Conservation (phyloP, 441 rosid genomes). For the Eruca vesicaria region DNA sequence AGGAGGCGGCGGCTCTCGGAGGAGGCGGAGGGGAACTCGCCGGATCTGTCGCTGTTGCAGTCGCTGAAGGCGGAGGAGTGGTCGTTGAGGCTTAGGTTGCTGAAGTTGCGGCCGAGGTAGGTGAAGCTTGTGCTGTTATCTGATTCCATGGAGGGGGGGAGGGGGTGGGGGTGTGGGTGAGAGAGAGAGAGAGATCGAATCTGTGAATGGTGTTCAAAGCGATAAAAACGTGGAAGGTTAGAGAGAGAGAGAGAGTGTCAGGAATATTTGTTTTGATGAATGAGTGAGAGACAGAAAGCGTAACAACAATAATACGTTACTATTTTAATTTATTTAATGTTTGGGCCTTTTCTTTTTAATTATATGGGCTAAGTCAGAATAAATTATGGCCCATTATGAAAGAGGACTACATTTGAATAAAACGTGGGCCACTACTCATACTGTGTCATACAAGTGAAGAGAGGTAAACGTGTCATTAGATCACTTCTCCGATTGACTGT, state of each 20-base stretch:
- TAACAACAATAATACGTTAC: neutral
- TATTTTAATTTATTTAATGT: neutral
- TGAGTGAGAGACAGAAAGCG: neutral
- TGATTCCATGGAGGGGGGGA: slow-evolving; percentile 12
- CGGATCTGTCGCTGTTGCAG: slow-evolving; percentile 93
- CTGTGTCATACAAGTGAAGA: too few species aligned
- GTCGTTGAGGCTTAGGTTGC: slow-evolving; percentile 43
- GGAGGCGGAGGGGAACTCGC: slow-evolving; percentile 66
- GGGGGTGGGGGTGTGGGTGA: too few species aligned
- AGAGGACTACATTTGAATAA: neutral
- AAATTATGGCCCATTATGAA: neutral
- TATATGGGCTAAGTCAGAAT: neutral
- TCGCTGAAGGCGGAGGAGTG: slow-evolving; percentile 84
- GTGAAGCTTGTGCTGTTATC: slow-evolving; percentile 39
- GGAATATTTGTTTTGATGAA: slow-evolving; percentile 30
- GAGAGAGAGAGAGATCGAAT: neutral
- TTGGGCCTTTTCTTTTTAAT: neutral
- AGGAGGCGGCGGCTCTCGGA: slow-evolving; percentile 62
- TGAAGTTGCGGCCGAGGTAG: slow-evolving; percentile 48
- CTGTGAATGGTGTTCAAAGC: slow-evolving; percentile 7
- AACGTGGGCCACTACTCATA: neutral
- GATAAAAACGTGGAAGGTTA: slow-evolving; percentile 20
- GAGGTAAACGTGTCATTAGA: too few species aligned
- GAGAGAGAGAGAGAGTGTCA: neutral
- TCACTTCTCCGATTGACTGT: neutral